phyloP scores from a whole-genome alignment of 345 rosid species.

The Luvunga scandens region DNA sequence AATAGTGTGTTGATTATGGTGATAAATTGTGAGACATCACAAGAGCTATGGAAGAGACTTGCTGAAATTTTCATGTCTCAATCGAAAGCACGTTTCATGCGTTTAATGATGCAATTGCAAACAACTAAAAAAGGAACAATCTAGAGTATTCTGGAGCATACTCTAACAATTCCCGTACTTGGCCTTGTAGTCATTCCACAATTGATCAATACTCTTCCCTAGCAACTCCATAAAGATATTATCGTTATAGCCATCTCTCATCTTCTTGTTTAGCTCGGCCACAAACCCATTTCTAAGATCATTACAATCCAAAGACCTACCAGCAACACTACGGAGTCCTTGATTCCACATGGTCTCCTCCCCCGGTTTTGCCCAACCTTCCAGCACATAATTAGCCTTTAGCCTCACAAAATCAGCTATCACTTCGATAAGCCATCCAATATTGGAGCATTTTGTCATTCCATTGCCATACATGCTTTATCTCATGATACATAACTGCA shows the following conservation, averaged over 20 bases:
- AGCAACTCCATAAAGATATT: constrained; percentile 46
- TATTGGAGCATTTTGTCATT: constrained; percentile 48
- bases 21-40: too few species aligned
- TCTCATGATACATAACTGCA: constrained; percentile 66
- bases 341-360: constrained; percentile 60
- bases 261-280: constrained; percentile 59
- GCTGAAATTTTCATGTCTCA: too few species aligned
- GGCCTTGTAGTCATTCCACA: constrained; percentile 66
- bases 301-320: constrained; percentile 54
- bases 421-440: too few species aligned
- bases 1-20: too few species aligned
- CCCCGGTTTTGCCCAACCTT: constrained; percentile 50
- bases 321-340: constrained; percentile 50
- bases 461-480: constrained; percentile 74
- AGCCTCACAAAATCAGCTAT: too few species aligned
- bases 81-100: too few species aligned
- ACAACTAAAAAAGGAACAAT: too few species aligned
- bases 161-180: constrained; percentile 41
- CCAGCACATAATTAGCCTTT: constrained; percentile 12
- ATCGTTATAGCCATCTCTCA: constrained; percentile 47
- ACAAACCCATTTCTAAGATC: constrained; percentile 49
- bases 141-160: too few species aligned
- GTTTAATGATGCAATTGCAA: too few species aligned
- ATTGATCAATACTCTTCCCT: constrained; percentile 55
- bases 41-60: too few species aligned